These are phyloP conservation scores for Hygrophorus pudorinus DNA, from an alignment of 768 basidiomycete species.

Conservation along the genomic window DNA sequence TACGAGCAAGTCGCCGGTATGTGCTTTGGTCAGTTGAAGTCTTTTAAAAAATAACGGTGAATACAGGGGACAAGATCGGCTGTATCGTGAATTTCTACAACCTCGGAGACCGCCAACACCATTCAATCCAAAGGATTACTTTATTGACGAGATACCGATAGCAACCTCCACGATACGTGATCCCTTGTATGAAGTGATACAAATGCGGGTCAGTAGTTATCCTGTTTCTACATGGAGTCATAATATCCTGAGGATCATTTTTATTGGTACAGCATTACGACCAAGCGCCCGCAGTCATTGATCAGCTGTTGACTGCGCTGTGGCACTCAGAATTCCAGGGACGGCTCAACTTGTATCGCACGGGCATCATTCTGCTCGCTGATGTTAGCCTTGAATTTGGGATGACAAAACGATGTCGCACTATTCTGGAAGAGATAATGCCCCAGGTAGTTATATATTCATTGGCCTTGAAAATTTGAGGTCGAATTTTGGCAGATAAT, in stretches of 20 bases:
- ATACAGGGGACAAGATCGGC: constrained; percentile 50
- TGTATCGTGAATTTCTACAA: constrained; percentile 56
- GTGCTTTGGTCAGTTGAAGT: constrained; percentile 8
- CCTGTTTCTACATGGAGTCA: background rate
- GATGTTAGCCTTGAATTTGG: constrained; percentile 73
- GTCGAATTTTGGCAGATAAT: constrained; percentile 38
- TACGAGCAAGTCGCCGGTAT: constrained; percentile 63
- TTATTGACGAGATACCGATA: constrained; percentile 31
- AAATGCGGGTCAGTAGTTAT: constrained; percentile 31
- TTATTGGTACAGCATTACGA: constrained; percentile 40
- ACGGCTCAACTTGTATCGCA: constrained; percentile 56
- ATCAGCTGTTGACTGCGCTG: constrained; percentile 57
- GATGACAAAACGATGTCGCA: constrained; percentile 54
- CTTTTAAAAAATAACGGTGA: constrained; percentile 1
- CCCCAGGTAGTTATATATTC: constrained; percentile 48
- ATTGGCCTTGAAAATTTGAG: background rate
- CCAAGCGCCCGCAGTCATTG: constrained; percentile 52
- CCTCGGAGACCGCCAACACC: constrained; percentile 48
- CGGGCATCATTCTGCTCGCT: constrained; percentile 62
- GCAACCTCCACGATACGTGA: constrained; percentile 33
- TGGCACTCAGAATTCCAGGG: constrained; percentile 79
- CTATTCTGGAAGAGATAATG: constrained; percentile 68
- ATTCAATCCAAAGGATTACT: constrained; percentile 48
- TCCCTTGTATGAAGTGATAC: constrained; percentile 34
- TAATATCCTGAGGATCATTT: constrained; percentile 3